These are phyloP conservation scores for Phellinidium pouzarii DNA, from an alignment of 1,284 basidiomycete genomes.

Conservation along the genomic window DNA sequence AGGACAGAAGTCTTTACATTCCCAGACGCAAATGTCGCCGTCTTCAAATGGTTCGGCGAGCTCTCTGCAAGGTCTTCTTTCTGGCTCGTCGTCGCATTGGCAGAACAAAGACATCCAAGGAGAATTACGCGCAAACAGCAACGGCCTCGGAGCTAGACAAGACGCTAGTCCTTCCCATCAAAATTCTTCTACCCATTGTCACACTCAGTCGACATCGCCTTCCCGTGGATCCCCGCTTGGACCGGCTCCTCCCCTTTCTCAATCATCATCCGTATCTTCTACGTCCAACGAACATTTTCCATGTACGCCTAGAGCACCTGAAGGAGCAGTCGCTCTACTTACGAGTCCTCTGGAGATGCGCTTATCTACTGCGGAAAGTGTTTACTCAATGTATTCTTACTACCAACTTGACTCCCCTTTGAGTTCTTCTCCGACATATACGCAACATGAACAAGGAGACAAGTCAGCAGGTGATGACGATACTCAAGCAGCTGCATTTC, in stretches of 20 bases:
- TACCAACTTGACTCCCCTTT: conserved; percentile 43
- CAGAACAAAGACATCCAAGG: background rate
- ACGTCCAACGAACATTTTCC: background rate
- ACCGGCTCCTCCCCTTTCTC: conserved; percentile 6
- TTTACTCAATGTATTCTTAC: conserved; percentile 63
- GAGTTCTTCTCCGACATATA: conserved; percentile 18
- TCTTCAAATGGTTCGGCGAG: background rate
- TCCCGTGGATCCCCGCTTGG: conserved; percentile 1
- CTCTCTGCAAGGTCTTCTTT: background rate
- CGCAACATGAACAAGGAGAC: background rate
- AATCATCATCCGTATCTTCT: conserved; percentile 11
- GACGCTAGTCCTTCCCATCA: background rate
- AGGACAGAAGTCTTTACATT: background rate
- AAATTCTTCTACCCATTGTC: background rate
- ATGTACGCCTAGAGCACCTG: conserved; percentile 14
- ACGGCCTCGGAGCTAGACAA: conserved; percentile 1
- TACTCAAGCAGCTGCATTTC: background rate
- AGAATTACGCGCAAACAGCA: background rate
- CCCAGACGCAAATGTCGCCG: background rate
- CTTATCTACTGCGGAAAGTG: conserved; percentile 37
- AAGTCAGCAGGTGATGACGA: conserved; percentile 16
- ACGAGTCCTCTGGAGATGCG: conserved; percentile 30
- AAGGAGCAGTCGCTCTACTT: conserved; percentile 21
- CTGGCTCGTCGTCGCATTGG: background rate
- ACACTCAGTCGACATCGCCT: conserved; percentile 12